Percentiles rank a stretch among this genome's conserved stretches.
phyloP scores from a whole-genome alignment of 2,329 filamentous ascomycete genomes.

The Sclerotinia minor region DNA sequence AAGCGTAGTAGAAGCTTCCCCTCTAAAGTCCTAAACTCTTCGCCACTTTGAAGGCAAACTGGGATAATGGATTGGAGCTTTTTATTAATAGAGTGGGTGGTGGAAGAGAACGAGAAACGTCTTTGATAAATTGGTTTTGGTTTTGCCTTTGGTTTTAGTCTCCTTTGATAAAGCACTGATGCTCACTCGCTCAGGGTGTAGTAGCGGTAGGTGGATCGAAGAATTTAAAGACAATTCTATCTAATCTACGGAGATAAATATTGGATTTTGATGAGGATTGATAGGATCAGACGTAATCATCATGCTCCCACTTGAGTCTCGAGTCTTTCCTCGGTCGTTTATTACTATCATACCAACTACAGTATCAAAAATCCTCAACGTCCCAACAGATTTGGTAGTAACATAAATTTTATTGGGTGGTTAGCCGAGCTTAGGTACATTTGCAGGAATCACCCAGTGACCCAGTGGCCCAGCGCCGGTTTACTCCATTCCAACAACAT shows the following conservation, averaged over 20 bases:
- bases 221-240: background rate
- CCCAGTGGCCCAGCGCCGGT: too few species aligned
- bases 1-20: background rate
- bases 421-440: background rate
- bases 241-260: background rate
- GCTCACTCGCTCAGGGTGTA: too few species aligned
- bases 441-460: background rate
- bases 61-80: background rate
- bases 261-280: background rate
- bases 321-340: too few species aligned
- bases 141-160: background rate
- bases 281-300: background rate
- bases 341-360: background rate
- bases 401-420: background rate
- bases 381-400: constrained; percentile 5
- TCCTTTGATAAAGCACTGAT: background rate
- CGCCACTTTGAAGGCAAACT: constrained; percentile 7
- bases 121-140: background rate
- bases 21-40: background rate
- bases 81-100: too few species aligned
- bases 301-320: too few species aligned
- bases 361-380: constrained; percentile 9
- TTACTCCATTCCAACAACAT: background rate
- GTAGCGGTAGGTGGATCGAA: background rate
- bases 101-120: background rate